Percentiles rank a stretch among this genome's conserved stretches.
These are phyloP conservation scores for Byssoonygena ceratinophila DNA, from an alignment of 2,329 filamentous ascomycete genomes.

Conservation along the genomic window DNA sequence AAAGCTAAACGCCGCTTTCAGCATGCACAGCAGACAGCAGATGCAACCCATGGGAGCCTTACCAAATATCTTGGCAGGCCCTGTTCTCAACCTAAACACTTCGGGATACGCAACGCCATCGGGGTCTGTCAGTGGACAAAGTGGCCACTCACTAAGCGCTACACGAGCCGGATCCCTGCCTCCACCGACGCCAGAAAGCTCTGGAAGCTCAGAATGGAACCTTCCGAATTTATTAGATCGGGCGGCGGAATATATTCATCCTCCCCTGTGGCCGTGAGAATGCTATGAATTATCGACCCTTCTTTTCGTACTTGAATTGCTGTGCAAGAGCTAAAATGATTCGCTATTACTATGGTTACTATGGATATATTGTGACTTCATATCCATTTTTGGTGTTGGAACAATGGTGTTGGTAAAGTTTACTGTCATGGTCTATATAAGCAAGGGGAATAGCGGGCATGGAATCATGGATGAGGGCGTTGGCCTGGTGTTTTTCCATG, in stretches of 20 bases:
- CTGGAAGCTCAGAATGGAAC: slow-evolving; percentile 39
- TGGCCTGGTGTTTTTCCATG: not conserved
- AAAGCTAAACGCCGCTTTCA: slow-evolving; percentile 36
- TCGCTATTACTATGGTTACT: too few species aligned
- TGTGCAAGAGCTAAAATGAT: too few species aligned
- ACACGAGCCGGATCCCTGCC: slow-evolving; percentile 29
- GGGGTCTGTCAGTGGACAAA: not conserved
- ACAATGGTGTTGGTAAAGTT: too few species aligned
- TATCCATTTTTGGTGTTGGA: too few species aligned
- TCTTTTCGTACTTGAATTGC: not conserved
- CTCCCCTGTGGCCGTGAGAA: slow-evolving; percentile 32
- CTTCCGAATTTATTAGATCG: slow-evolving; percentile 38
- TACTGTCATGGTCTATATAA: too few species aligned
- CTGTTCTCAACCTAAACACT: slow-evolving; percentile 6
- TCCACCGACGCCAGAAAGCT: slow-evolving; percentile 40
- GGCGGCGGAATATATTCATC: slow-evolving; percentile 40
- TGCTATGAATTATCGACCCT: not conserved
- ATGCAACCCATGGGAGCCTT: slow-evolving; percentile 15
- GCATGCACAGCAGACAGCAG: slow-evolving; percentile 17
- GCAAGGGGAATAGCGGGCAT: not conserved
- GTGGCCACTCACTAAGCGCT: slow-evolving; percentile 7
- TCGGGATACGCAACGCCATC: slow-evolving; percentile 9
- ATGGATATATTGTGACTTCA: too few species aligned
- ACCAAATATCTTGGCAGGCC: not conserved
- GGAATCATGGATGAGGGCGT: not conserved